phyloP scores from a whole-genome alignment of 306 rosid species.

The Prinsepia uniflora region DNA sequence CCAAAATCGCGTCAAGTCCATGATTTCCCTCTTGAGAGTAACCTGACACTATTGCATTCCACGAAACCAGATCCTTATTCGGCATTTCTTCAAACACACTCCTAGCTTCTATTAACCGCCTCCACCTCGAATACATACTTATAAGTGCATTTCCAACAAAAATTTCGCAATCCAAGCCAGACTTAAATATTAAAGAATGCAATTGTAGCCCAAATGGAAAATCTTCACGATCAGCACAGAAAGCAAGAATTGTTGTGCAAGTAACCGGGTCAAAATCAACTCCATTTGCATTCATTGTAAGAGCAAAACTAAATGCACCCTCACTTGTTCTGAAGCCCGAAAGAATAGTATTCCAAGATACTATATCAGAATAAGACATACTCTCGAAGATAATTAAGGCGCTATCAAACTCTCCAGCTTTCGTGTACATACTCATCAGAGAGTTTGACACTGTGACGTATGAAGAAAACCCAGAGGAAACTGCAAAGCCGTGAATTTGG shows the following conservation, averaged over 20 bases:
- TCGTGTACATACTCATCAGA: constrained; percentile 75
- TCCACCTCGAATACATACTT: constrained; percentile 69
- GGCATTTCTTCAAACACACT: constrained; percentile 67
- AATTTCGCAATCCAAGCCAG: constrained; percentile 56
- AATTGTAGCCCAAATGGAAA: constrained; percentile 63
- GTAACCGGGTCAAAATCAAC: constrained; percentile 63
- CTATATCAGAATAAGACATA: constrained; percentile 50
- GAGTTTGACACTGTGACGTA: constrained; percentile 54
- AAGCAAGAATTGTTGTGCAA: constrained; percentile 53
- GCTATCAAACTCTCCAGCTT: constrained; percentile 41
- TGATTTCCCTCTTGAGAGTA: constrained; percentile 66
- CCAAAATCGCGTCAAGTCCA: constrained; percentile 49
- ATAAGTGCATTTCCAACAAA: constrained; percentile 74
- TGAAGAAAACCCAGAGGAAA: constrained; percentile 49
- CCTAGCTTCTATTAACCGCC: constrained; percentile 47
- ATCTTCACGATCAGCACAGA: constrained; percentile 46
- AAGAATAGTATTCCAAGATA: constrained; percentile 87
- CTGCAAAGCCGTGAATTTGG: constrained; percentile 54
- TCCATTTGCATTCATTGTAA: constrained; percentile 52
- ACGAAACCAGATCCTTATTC: constrained; percentile 55
- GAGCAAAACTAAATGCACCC: constrained; percentile 54
- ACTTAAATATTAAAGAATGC: constrained; percentile 54
- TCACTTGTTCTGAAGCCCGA: constrained; percentile 58
- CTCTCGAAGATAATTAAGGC: constrained; percentile 52
- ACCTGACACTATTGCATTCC: constrained; percentile 80